Evolutionary conservation across 2,329 filamentous ascomycete genomes (phyloP).

Genomic region (Claviceps cyperi): DNA sequence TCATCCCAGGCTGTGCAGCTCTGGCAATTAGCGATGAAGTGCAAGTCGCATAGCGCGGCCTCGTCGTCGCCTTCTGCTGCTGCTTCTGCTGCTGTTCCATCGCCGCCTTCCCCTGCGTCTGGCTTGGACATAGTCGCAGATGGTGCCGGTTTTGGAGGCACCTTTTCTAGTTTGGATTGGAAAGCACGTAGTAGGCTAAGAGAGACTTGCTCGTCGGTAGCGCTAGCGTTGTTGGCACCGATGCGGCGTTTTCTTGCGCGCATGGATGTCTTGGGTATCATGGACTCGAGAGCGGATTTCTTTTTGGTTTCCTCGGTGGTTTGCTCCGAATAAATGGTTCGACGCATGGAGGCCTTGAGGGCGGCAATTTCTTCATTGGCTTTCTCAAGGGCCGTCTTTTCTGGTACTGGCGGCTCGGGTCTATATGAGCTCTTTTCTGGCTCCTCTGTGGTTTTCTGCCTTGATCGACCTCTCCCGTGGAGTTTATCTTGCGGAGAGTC

Average conservation of each 20-base stretch:
- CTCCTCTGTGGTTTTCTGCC: slow-evolving; percentile 4
- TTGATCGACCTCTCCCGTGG: not conserved
- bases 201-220: slow-evolving; percentile 46
- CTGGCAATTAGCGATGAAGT: slow-evolving; percentile 92
- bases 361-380: slow-evolving; percentile 72
- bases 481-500: not conserved
- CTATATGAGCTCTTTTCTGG: slow-evolving; percentile 12
- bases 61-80: slow-evolving; percentile 40
- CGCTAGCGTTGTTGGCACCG: slow-evolving; percentile 35
- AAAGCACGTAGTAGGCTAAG: slow-evolving; percentile 67
- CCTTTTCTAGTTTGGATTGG: slow-evolving; percentile 56
- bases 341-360: slow-evolving; percentile 68
- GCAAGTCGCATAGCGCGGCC: slow-evolving; percentile 70
- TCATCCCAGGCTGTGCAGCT: slow-evolving; percentile 76
- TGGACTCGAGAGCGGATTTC: slow-evolving; percentile 54
- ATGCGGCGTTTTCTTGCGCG: slow-evolving; percentile 55
- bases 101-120: slow-evolving; percentile 11
- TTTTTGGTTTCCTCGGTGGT: slow-evolving; percentile 38
- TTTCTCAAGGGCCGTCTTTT: slow-evolving; percentile 44
- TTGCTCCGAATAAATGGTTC: slow-evolving; percentile 36
- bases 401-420: slow-evolving; percentile 15
- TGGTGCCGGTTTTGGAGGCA: slow-evolving; percentile 25
- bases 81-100: not conserved
- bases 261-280: slow-evolving; percentile 60
- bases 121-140: slow-evolving; percentile 24